Conservation (phyloP, 2,329 filamentous ascomycete species). For the Talaromyces amestolkiae region DNA sequence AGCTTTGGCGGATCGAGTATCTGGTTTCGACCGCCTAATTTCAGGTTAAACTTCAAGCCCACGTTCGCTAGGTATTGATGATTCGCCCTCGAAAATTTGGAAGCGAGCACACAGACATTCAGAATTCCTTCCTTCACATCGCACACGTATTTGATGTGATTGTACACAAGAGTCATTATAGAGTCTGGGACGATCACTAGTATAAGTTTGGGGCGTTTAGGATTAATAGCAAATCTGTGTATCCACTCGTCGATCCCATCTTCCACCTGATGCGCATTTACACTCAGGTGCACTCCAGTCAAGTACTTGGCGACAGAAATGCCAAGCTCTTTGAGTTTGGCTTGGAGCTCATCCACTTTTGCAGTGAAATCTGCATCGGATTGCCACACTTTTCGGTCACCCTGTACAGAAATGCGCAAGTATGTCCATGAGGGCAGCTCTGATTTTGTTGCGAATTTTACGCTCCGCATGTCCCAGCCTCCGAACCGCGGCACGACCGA, state of each 20-base stretch:
- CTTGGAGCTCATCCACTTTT: conserved; percentile 3
- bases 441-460: conserved; percentile 57
- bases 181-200: conserved; percentile 60
- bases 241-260: not conserved
- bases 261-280: not conserved
- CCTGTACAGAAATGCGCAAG: conserved; percentile 19
- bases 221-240: not conserved
- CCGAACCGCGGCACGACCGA: conserved; percentile 48
- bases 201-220: conserved; percentile 29
- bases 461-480: conserved; percentile 66
- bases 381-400: not conserved
- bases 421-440: conserved; percentile 31
- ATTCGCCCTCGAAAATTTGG: conserved; percentile 46
- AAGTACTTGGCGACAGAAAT: conserved; percentile 4
- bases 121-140: conserved; percentile 66
- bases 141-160: conserved; percentile 63
- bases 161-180: conserved; percentile 48
- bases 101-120: conserved; percentile 62
- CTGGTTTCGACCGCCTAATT: conserved; percentile 72
- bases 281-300: not conserved
- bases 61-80: conserved; percentile 65
- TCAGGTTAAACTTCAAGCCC: conserved; percentile 77
- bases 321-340: conserved; percentile 1
- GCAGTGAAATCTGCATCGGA: not conserved
- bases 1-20: conserved; percentile 53